Base-by-base conservation (phyloP, 129 eudicot species). In the Ambrosia trifida region DNA sequence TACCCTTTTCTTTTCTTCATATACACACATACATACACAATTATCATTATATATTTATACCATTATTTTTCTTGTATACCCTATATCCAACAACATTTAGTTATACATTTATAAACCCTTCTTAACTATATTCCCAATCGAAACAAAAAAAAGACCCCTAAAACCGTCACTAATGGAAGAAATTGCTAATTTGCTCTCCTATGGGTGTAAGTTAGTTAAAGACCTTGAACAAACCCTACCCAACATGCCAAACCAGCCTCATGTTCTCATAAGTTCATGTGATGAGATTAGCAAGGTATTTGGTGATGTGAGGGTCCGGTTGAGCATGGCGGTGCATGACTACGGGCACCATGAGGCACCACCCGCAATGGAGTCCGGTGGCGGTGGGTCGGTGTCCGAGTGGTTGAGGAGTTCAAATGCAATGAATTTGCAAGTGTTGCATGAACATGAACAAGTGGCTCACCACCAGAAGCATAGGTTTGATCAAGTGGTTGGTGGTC, bases 261-360 rank as follows among this genome's bases (percentile, higher is more conserved):
- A 72, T 33, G 54, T 31, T 69, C 86, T 89, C 35, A 47, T 57
- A 0, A 72, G 35, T 2, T 76, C 79, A n/a, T 88, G 91, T 49
- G 91, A 86, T 4, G 91, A 89, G 59, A 85, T 92, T 2, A 60
- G 83, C 20, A 73, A 80, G 16, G 83, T 77, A 16, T 92, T 92
- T 52, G 76, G 77, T 41, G 65, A 43, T 3, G 78, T 72, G 7
- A 83, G 82, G 70, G 86, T 86, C 12, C 81, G 76, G 51, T n/a
- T 90, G 45, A 78, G 68, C 47, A 0, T 53, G 68, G 76, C 69
- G 62, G 76, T 68, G 68, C 79, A 68, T 8, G 72, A 64, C 9
- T 80, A 74, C 45, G 73, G 77, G 13, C 84, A 75, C 20, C 76
- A 78, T 4, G 76, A 58, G 33, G 12, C 35, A 6, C 35, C 41